phyloP scores from a whole-genome alignment of 345 rosid species.

The Pseudoturritis turrita region DNA sequence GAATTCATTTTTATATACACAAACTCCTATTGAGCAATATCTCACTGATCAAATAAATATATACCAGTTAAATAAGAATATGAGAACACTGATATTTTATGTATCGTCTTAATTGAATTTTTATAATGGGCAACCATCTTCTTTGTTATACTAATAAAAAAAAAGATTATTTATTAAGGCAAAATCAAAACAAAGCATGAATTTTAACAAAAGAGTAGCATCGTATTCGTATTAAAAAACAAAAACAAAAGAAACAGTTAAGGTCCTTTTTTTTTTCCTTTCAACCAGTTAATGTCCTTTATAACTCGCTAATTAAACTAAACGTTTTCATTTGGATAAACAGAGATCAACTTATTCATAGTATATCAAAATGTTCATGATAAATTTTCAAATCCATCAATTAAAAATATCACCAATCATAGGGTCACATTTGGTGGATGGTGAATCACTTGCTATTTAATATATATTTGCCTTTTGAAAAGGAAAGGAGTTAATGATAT shows the following conservation, averaged over 20 bases:
- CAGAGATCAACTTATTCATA: not conserved
- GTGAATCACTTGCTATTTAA: constrained; percentile 12
- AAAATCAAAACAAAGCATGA: not conserved
- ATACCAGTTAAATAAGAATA: not conserved
- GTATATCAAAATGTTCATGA: not conserved
- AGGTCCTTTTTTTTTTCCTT: too few species aligned
- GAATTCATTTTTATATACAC: not conserved
- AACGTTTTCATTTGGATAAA: not conserved
- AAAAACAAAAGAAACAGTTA: too few species aligned
- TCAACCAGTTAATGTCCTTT: not conserved
- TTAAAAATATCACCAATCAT: constrained; percentile 5
- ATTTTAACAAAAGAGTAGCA: not conserved
- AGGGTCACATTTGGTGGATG: constrained; percentile 23
- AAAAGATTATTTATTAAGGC: not conserved
- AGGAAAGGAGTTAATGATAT: constrained; percentile 30
- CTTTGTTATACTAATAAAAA: not conserved
- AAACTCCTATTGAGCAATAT: not conserved
- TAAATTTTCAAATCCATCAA: not conserved
- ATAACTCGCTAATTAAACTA: not conserved
- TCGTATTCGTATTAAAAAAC: not conserved
- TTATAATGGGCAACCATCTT: not conserved
- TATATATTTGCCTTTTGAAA: constrained; percentile 20
- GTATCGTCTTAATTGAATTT: not conserved
- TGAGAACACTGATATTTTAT: not conserved
- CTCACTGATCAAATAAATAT: not conserved